Evolutionary conservation across 225 moss, liverwort and hornwort genomes (phyloP).

Genomic region (Neckera pumila): DNA sequence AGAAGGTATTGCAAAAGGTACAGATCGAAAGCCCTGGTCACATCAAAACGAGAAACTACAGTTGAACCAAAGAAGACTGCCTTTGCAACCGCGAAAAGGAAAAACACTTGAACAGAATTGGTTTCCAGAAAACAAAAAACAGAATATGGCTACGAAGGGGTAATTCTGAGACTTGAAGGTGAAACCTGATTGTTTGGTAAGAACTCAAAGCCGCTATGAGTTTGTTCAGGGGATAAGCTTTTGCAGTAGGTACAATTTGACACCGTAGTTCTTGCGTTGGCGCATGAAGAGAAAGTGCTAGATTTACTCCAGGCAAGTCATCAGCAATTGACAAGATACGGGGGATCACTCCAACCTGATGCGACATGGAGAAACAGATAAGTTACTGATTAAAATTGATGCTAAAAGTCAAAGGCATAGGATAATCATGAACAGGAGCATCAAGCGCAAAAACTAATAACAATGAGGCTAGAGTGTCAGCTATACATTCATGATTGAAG

Average conservation of each 20-base stretch:
- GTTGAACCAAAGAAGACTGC: background rate
- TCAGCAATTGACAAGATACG: conserved; percentile 63
- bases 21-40: background rate
- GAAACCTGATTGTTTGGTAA: conserved; percentile 69
- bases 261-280: conserved; percentile 84
- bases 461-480: background rate
- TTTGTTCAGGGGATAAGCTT: conserved; percentile 76
- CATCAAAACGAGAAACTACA: background rate
- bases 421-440: background rate
- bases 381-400: background rate
- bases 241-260: conserved; percentile 83
- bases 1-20: background rate
- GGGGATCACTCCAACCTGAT: conserved; percentile 85
- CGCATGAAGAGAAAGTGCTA: conserved; percentile 95
- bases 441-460: background rate
- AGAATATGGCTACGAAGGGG: background rate
- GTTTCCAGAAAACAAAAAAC: background rate
- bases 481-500: background rate
- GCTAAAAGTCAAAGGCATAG: background rate
- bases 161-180: background rate
- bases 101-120: background rate
- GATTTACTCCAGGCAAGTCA: conserved; percentile 89
- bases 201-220: conserved; percentile 63
- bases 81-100: background rate
- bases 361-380: background rate